A percentile compares a stretch with the other conserved stretches of the same genome.
These are phyloP conservation scores for Morella rubra DNA, from an alignment of 306 rosid genomes.

Conservation along the genomic window DNA sequence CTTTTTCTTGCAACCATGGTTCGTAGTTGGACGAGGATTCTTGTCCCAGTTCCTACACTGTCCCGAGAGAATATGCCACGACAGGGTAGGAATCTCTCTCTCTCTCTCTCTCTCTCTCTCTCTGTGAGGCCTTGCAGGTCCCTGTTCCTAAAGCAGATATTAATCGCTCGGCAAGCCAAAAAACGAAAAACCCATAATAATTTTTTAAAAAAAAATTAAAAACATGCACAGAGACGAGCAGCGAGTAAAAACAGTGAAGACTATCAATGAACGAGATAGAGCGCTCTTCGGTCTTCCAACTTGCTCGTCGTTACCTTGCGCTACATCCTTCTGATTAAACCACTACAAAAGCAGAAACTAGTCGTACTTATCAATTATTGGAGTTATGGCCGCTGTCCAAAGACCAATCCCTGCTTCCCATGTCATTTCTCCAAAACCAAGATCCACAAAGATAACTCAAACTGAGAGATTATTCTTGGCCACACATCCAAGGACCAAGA, in stretches of 20 bases:
- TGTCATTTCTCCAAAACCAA: conserved; percentile 23
- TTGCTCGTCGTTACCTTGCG: background rate
- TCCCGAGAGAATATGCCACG: no score
- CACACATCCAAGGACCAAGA: conserved; percentile 31
- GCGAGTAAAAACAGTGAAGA: background rate
- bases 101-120: no score
- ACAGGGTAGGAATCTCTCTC: no score
- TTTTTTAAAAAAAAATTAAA: no score
- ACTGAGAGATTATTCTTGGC: conserved; percentile 27
- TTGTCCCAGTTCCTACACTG: no score
- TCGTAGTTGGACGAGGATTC: no score
- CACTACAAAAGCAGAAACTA: background rate
- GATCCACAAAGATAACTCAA: conserved; percentile 36
- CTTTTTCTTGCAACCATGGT: no score
- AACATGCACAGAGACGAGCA: no score
- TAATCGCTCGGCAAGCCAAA: no score
- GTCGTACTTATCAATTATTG: background rate
- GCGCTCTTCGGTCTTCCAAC: background rate
- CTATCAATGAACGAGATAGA: background rate
- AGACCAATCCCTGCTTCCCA: conserved; percentile 44
- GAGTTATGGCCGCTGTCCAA: conserved; percentile 50
- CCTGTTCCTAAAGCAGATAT: no score
- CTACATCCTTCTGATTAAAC: conserved; percentile 1
- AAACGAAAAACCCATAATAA: no score
- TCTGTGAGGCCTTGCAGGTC: no score